Evolutionary conservation across 768 basidiomycete genomes (phyloP).

Genomic region (Suillus ampliporus): DNA sequence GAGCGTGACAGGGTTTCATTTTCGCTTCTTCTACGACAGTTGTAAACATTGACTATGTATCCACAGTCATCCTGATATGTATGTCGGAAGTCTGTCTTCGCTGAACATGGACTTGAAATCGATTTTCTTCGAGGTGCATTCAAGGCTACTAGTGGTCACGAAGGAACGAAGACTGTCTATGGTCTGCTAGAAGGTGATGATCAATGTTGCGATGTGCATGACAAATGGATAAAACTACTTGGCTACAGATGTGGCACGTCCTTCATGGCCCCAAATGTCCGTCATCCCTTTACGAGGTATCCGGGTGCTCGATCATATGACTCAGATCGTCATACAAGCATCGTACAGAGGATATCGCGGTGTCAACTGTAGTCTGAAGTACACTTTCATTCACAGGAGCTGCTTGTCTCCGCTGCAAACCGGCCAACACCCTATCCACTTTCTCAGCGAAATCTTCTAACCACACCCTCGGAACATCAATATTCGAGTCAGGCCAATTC

Average conservation of each 20-base stretch:
- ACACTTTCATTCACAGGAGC: background rate
- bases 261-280: background rate
- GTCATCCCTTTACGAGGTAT: background rate
- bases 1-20: conserved; percentile 14
- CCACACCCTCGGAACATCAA: background rate
- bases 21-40: background rate
- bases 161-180: too few species aligned
- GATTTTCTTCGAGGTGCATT: background rate
- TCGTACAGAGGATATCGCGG: background rate
- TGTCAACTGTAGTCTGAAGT: background rate
- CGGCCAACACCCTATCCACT: background rate
- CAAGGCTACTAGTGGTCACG: too few species aligned
- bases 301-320: background rate
- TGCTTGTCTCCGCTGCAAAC: background rate
- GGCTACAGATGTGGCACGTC: background rate
- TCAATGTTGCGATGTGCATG: too few species aligned
- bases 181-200: background rate
- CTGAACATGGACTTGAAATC: too few species aligned
- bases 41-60: background rate
- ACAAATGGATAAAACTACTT: too few species aligned
- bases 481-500: background rate
- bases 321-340: background rate
- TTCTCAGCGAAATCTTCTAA: background rate
- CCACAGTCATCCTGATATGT: background rate
- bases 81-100: too few species aligned